These are phyloP conservation scores for Spinellus fusiger DNA, from an alignment of 192 early-diverging fungal genomes.

Conservation along the genomic window DNA sequence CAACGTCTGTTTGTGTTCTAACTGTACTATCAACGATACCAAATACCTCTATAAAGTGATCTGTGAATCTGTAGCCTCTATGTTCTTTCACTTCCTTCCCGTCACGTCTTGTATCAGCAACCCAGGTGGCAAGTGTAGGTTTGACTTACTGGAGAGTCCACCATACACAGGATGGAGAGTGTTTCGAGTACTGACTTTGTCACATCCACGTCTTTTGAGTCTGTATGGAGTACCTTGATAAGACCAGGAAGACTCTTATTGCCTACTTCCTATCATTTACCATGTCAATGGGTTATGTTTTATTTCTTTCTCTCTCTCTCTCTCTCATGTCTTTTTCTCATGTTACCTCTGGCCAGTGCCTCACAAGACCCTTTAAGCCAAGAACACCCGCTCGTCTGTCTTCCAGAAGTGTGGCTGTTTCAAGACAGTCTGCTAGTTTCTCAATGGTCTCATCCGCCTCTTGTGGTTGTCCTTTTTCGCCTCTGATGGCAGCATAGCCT, in stretches of 20 bases:
- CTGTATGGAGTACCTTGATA: conserved; percentile 67
- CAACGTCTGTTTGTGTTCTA: neutral
- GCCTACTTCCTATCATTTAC: conserved; percentile 68
- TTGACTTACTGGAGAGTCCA: conserved; percentile 13
- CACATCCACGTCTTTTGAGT: conserved; percentile 81
- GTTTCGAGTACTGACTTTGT: conserved; percentile 84
- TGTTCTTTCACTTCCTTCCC: conserved; percentile 8
- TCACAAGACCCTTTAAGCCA: conserved; percentile 76
- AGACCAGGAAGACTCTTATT: conserved; percentile 69
- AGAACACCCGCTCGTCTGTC: conserved; percentile 85
- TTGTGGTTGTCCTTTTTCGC: conserved; percentile 58
- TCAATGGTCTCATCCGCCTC: conserved; percentile 73
- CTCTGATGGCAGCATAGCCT: conserved; percentile 57
- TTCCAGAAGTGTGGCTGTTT: conserved; percentile 80
- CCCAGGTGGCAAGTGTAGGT: neutral
- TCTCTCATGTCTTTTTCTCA: neutral
- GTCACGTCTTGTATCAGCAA: neutral
- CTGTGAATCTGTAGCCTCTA: conserved; percentile 27
- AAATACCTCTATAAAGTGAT: conserved; percentile 36
- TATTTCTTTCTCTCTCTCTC: neutral
- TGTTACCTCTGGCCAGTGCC: conserved; percentile 72
- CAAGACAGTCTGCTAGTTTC: conserved; percentile 76
- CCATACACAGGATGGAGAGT: conserved; percentile 70
- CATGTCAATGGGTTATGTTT: too few species aligned
- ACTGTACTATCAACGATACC: conserved; percentile 1